A percentile compares a stretch with the other conserved stretches of the same genome.
Evolutionary conservation across 1,284 basidiomycete species (phyloP).

Genomic region (Moesziomyces parantarcticus): DNA sequence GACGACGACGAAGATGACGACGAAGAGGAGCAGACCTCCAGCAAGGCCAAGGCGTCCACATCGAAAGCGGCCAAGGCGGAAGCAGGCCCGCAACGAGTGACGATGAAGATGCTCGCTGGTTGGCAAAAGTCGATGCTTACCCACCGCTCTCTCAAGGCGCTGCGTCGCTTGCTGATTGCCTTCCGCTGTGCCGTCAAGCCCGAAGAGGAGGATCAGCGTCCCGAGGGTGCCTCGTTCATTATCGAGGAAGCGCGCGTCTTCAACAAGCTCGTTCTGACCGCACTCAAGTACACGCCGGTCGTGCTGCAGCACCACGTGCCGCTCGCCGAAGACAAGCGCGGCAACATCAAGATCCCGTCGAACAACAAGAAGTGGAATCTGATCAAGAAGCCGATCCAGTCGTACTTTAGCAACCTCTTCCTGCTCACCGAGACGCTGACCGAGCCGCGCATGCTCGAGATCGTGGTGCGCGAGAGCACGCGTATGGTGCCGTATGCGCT

Average conservation of each 20-base stretch:
- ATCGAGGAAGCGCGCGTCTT: constrained; percentile 72
- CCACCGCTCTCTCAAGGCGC: constrained; percentile 85
- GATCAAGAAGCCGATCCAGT: constrained; percentile 88
- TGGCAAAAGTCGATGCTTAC: constrained; percentile 93
- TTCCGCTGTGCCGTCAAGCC: constrained; percentile 64
- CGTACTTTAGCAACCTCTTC: constrained; percentile 68
- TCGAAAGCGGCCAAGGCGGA: constrained; percentile 27
- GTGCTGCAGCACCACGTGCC: constrained; percentile 88
- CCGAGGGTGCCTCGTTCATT: constrained; percentile 49
- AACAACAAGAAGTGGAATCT: constrained; percentile 71
- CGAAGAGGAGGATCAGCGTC: constrained; percentile 49
- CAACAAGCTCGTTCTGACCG: constrained; percentile 87
- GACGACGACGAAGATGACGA: constrained; percentile 65
- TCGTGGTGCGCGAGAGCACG: constrained; percentile 68
- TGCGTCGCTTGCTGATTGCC: constrained; percentile 79
- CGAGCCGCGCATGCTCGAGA: constrained; percentile 71
- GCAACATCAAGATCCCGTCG: constrained; percentile 70
- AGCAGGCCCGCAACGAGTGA: constrained; percentile 71
- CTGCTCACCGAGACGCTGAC: constrained; percentile 61
- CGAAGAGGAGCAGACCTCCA: constrained; percentile 33
- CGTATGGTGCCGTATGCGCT: constrained; percentile 64
- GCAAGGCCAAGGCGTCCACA: constrained; percentile 22
- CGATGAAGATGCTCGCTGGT: constrained; percentile 77
- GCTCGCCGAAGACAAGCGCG: constrained; percentile 74
- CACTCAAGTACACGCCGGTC: constrained; percentile 90